Base-by-base conservation (phyloP, 345 rosid genomes). In the Camelina laxa region DNA sequence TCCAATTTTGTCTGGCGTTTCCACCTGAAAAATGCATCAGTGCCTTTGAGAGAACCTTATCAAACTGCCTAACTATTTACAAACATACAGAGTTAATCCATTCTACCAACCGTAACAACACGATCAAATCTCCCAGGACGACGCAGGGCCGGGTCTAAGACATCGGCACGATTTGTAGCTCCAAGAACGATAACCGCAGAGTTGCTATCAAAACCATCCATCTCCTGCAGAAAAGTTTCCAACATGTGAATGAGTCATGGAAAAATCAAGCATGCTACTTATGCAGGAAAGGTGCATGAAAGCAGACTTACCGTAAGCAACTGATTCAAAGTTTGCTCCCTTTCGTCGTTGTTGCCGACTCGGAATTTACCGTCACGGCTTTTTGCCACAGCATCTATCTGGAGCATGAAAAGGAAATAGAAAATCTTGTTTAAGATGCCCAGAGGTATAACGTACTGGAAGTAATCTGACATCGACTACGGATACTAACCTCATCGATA, bases 101-200 rank as follows among this genome's bases (percentile, higher is more conserved):
- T 35, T 65, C 51, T 60, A 83, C 93, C 51, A 68, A 96, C 99
- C 88, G 79, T 87, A 70, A 96, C 98, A 65, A 92, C 88, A 33
- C 97, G 98, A 82, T 96, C 98, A 75, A 96, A 96, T 91, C 99
- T 90, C 80, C 98, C 99, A 2, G 98, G 98, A 24, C 98, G 91
- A 45, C 95, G 86, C 72, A 96, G 91, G 27, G 98, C 97, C 38
- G 98, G 95, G 69, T 96, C 98, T 75, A 96, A 83, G 74, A 96
- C 97, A 86, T 91, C 98, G 3, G 99, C 85, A 13, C 99, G 96
- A 71, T 96, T 96, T 58, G 98, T 96, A 38, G 99, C 99, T 68
- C 96, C 99, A 74, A 95, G 98, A 77, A 95, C 98, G 56, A 92
- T 95, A 49, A 95, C 99, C 0, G 97, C 89, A 56, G 98, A 89